phyloP scores from a whole-genome alignment of 768 basidiomycete genomes.

The Leccinum boreale region DNA sequence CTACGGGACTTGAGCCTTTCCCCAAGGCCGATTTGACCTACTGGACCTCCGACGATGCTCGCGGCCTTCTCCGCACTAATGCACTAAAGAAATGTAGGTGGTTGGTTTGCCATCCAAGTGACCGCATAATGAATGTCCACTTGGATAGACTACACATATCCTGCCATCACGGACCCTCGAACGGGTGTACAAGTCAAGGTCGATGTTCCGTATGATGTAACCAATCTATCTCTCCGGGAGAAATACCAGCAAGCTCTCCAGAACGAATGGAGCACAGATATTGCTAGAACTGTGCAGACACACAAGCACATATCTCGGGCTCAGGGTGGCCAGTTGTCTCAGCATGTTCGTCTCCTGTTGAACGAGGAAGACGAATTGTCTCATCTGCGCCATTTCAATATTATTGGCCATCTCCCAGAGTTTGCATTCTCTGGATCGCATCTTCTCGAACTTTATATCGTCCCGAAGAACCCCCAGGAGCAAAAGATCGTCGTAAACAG shows the following conservation, averaged over 20 bases:
- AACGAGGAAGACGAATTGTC: background rate
- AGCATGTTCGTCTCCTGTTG: slow-evolving; percentile 2
- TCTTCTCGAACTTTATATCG: slow-evolving; percentile 17
- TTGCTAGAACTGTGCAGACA: background rate
- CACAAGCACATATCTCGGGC: background rate
- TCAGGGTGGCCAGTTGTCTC: background rate
- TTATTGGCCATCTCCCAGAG: slow-evolving; percentile 10
- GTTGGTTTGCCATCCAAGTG: background rate
- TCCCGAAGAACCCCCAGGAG: background rate
- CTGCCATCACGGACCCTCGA: slow-evolving; percentile 9
- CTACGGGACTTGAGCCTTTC: slow-evolving; percentile 11
- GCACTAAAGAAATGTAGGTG: slow-evolving; percentile 5
- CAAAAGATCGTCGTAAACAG: slow-evolving; percentile 9
- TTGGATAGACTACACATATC: slow-evolving; percentile 20
- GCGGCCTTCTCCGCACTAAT: slow-evolving; percentile 1
- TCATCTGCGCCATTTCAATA: slow-evolving; percentile 5
- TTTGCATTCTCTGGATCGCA: slow-evolving; percentile 19
- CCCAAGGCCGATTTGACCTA: slow-evolving; percentile 1
- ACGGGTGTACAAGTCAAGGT: slow-evolving; percentile 3
- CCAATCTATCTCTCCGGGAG: slow-evolving; percentile 1
- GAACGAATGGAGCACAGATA: slow-evolving; percentile 1
- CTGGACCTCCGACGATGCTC: slow-evolving; percentile 14
- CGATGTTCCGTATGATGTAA: slow-evolving; percentile 8
- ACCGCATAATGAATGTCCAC: background rate
- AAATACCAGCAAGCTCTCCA: slow-evolving; percentile 4